A percentile compares a stretch with the other conserved stretches of the same genome.
These are phyloP conservation scores for Lipomyces kockii DNA, from an alignment of 805 yeast genomes.

Conservation along the genomic window DNA sequence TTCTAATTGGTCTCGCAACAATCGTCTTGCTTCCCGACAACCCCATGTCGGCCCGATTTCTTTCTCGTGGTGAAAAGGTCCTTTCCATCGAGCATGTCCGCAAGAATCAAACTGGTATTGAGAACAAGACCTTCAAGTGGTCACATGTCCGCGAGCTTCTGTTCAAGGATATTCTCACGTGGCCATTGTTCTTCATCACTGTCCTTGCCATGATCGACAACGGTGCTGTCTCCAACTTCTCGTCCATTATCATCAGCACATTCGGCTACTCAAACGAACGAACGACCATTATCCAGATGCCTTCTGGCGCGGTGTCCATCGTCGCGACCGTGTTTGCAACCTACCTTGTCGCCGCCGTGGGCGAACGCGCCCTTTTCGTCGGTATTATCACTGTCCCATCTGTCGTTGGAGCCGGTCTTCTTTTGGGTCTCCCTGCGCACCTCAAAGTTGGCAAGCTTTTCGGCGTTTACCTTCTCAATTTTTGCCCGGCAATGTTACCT, in stretches of 20 bases:
- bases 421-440: constrained; percentile 19
- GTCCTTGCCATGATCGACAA: constrained; percentile 54
- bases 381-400: constrained; percentile 21
- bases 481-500: constrained; percentile 24
- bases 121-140: constrained; percentile 58
- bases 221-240: constrained; percentile 60
- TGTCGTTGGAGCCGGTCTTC: constrained; percentile 23
- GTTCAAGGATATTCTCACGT: constrained; percentile 54
- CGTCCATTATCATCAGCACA: constrained; percentile 52
- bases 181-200: constrained; percentile 53
- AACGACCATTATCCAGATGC: constrained; percentile 53
- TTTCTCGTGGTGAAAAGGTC: constrained; percentile 52
- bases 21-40: constrained; percentile 59
- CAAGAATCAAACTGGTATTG: constrained; percentile 61
- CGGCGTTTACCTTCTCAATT: constrained; percentile 29
- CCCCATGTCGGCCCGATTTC: constrained; percentile 51
- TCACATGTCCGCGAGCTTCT: constrained; percentile 59
- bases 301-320: constrained; percentile 56
- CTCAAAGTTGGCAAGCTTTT: constrained; percentile 18
- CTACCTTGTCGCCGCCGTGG: constrained; percentile 42
- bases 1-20: constrained; percentile 55
- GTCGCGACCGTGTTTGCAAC: constrained; percentile 50
- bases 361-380: constrained; percentile 20
- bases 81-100: constrained; percentile 60
- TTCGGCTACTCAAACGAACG: constrained; percentile 52